These are phyloP conservation scores for Pilasporangium apinafurcum DNA, from an alignment of 352 stramenopile genomes.

Conservation along the genomic window DNA sequence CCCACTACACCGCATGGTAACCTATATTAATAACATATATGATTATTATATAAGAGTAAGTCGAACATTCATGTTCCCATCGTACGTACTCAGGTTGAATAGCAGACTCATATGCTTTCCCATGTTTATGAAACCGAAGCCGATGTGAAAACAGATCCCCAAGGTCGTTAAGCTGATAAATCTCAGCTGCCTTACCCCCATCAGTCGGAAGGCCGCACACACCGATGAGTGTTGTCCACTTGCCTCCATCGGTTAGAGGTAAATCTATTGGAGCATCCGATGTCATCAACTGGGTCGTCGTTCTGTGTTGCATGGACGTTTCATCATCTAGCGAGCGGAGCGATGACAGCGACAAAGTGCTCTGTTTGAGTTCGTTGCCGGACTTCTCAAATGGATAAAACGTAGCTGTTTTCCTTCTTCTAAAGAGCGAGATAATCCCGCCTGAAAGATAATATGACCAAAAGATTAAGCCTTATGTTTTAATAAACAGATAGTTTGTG, in stretches of 20 bases:
- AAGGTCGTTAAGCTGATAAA: conserved; percentile 66
- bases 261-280: conserved; percentile 56
- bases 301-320: conserved; percentile 6
- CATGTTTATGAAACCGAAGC: conserved; percentile 22
- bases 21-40: conserved; percentile 17
- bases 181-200: conserved; percentile 11
- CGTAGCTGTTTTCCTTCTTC: conserved; percentile 27
- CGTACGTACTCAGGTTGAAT: conserved; percentile 52
- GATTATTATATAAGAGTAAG: not conserved
- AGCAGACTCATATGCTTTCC: conserved; percentile 29
- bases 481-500: not conserved
- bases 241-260: conserved; percentile 45
- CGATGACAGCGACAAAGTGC: conserved; percentile 25
- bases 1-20: conserved; percentile 43
- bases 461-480: not conserved
- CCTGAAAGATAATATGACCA: conserved; percentile 8
- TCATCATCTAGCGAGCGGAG: conserved; percentile 35
- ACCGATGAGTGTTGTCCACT: conserved; percentile 48
- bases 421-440: conserved; percentile 35
- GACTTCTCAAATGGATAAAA: conserved; percentile 41
- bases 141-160: conserved; percentile 61
- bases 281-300: conserved; percentile 41
- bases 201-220: conserved; percentile 30
- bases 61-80: not conserved
- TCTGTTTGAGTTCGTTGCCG: conserved; percentile 10